Evolutionary conservation across 2,329 filamentous ascomycete genomes (phyloP).

Genomic region (Alternaria postmessia): DNA sequence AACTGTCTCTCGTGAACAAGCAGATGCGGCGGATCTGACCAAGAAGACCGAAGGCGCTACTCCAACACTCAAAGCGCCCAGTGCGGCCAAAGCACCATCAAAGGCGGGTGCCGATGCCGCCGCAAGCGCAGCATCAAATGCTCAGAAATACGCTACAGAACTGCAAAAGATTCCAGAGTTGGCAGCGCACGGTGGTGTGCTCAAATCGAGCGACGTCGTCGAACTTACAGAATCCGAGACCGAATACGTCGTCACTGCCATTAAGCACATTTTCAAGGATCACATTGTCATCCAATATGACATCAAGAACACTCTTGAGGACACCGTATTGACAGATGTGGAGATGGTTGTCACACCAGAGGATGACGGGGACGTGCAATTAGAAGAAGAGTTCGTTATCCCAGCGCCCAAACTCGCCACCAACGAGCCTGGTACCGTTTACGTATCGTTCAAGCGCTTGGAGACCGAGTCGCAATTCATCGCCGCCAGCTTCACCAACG

Average conservation of each 20-base stretch:
- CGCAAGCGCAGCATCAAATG: conserved; percentile 78
- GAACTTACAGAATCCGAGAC: conserved; percentile 97
- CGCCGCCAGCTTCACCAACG: conserved; percentile 83
- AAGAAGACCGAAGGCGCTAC: conserved; percentile 96
- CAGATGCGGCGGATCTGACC: conserved; percentile 91
- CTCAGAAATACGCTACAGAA: conserved; percentile 89
- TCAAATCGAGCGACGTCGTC: conserved; percentile 87
- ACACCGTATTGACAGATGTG: conserved; percentile 63
- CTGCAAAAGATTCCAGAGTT: conserved; percentile 90
- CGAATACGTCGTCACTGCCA: conserved; percentile 90
- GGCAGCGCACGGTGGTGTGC: conserved; percentile 84
- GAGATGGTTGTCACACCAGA: conserved; percentile 82
- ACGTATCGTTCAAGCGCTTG: conserved; percentile 90
- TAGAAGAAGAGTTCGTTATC: conserved; percentile 90
- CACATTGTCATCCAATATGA: conserved; percentile 96
- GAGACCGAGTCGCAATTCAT: conserved; percentile 80
- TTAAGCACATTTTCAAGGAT: conserved; percentile 99
- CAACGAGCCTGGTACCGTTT: conserved; percentile 90
- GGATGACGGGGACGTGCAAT: conserved; percentile 75
- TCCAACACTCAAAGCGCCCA: conserved; percentile 92
- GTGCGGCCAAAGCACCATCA: conserved; percentile 76
- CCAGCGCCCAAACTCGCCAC: conserved; percentile 82
- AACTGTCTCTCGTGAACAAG: conserved; percentile 93
- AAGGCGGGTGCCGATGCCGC: conserved; percentile 75
- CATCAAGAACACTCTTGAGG: conserved; percentile 94